Percentiles rank a stretch among this genome's conserved stretches.
These are phyloP conservation scores for Cordyceps militaris DNA, from an alignment of 2,329 filamentous ascomycete species.

Conservation along the genomic window DNA sequence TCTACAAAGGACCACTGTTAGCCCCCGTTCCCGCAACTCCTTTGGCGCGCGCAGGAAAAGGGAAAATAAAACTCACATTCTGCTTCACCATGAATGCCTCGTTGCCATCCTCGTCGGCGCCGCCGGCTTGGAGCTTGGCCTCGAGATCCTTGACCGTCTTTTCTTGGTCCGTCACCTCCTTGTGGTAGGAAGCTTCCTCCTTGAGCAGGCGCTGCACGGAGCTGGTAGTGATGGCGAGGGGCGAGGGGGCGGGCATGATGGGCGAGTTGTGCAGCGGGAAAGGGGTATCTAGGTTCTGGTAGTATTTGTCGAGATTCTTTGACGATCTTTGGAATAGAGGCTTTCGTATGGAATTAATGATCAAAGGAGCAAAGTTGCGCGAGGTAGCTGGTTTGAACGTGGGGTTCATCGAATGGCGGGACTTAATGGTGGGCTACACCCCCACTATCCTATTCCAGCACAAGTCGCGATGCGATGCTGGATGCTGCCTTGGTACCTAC, in stretches of 20 bases:
- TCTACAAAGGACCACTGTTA: constrained; percentile 39
- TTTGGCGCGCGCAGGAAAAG: background rate
- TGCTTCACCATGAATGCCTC: constrained; percentile 74
- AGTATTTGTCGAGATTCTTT: background rate
- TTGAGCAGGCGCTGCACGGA: constrained; percentile 80
- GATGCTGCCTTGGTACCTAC: no score
- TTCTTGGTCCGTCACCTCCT: constrained; percentile 71
- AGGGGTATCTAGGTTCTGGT: background rate
- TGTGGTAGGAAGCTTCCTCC: constrained; percentile 85
- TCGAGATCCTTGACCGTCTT: constrained; percentile 63
- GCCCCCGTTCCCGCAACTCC: background rate
- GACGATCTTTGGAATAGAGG: background rate
- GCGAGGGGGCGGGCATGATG: constrained; percentile 68
- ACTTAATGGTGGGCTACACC: background rate
- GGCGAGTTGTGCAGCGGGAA: background rate
- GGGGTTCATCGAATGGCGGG: background rate
- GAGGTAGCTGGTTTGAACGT: background rate
- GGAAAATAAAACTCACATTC: constrained; percentile 52
- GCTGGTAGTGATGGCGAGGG: constrained; percentile 71
- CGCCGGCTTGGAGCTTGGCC: constrained; percentile 45
- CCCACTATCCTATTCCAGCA: background rate
- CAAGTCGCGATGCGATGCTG: background rate
- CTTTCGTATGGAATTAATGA: background rate
- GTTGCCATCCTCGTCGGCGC: constrained; percentile 60
- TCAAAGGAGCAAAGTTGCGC: background rate